These are phyloP conservation scores for Aspergillus sp. DNA, from an alignment of 2,329 filamentous ascomycete species.

Conservation along the genomic window DNA sequence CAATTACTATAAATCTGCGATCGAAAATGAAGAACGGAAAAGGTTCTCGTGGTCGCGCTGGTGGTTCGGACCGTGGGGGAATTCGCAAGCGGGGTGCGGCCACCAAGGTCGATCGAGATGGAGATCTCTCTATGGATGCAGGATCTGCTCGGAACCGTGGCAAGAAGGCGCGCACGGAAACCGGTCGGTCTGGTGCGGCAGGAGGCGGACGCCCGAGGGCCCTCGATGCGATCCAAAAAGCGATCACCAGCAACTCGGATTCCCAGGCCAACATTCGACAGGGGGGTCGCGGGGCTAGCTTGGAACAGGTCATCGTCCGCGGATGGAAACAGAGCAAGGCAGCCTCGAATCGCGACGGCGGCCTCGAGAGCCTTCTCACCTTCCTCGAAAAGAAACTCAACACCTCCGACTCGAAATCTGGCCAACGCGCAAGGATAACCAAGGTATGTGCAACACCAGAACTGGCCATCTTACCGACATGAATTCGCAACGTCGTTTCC, in stretches of 20 bases:
- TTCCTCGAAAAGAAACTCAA: constrained; percentile 72
- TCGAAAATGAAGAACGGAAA: constrained; percentile 34
- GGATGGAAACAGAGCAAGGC: constrained; percentile 71
- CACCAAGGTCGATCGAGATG: constrained; percentile 57
- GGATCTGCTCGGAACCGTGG: constrained; percentile 37
- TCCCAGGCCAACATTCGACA: constrained; percentile 43
- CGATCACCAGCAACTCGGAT: constrained; percentile 31
- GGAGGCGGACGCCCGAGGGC: constrained; percentile 30
- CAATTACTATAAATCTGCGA: neutral
- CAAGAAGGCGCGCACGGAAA: constrained; percentile 34
- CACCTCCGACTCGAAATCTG: constrained; percentile 48
- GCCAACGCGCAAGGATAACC: constrained; percentile 63
- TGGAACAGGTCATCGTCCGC: constrained; percentile 48
- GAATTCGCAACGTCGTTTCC: constrained; percentile 32
- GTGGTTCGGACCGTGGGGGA: constrained; percentile 45
- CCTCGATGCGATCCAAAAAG: constrained; percentile 37
- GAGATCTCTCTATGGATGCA: constrained; percentile 61
- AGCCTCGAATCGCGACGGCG: constrained; percentile 64
- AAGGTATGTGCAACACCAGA: constrained; percentile 68
- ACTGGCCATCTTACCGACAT: constrained; percentile 42
- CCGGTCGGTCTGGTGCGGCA: constrained; percentile 24
- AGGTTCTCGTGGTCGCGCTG: constrained; percentile 29
- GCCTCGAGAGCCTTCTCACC: constrained; percentile 61
- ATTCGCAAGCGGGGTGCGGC: constrained; percentile 51
- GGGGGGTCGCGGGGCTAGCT: constrained; percentile 25